Evolutionary conservation across 2,329 filamentous ascomycete genomes (phyloP).

Genomic region (Epichloe glyceriae): DNA sequence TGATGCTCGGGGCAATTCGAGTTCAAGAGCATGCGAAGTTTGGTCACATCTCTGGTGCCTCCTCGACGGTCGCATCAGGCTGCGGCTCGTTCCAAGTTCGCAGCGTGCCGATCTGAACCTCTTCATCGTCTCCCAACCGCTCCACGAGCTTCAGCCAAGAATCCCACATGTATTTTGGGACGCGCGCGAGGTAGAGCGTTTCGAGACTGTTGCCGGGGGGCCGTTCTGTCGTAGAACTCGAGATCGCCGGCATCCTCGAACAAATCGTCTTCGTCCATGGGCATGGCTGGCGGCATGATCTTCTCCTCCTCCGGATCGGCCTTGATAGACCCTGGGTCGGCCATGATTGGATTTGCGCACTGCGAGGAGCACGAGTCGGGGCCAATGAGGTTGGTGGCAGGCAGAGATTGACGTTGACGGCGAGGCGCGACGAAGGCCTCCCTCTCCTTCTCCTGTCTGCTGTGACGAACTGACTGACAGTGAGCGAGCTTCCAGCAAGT

Average conservation of each 20-base stretch:
- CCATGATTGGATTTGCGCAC: constrained; percentile 13
- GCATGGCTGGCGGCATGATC: constrained; percentile 21
- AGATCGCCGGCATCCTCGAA: constrained; percentile 48
- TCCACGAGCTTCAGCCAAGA: constrained; percentile 46
- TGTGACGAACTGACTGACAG: too few species aligned
- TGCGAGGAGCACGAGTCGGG: background rate
- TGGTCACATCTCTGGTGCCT: constrained; percentile 17
- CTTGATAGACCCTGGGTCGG: constrained; percentile 30
- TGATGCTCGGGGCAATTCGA: constrained; percentile 54
- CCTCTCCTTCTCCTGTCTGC: too few species aligned
- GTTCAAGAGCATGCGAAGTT: constrained; percentile 52
- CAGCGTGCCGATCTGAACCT: constrained; percentile 70
- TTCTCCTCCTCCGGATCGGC: constrained; percentile 35
- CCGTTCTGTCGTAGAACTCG: constrained; percentile 38
- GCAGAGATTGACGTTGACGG: background rate
- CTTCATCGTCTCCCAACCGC: constrained; percentile 63
- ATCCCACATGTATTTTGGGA: constrained; percentile 72
- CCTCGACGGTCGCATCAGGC: constrained; percentile 37
- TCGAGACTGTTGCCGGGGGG: constrained; percentile 26
- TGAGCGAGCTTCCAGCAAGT: too few species aligned
- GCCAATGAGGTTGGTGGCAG: background rate
- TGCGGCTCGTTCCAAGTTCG: constrained; percentile 42
- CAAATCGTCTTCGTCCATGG: constrained; percentile 51
- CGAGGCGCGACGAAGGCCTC: too few species aligned
- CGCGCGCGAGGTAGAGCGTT: constrained; percentile 57